phyloP scores from a whole-genome alignment of 2,329 filamentous ascomycete species.

The Colletotrichum endophyticum region DNA sequence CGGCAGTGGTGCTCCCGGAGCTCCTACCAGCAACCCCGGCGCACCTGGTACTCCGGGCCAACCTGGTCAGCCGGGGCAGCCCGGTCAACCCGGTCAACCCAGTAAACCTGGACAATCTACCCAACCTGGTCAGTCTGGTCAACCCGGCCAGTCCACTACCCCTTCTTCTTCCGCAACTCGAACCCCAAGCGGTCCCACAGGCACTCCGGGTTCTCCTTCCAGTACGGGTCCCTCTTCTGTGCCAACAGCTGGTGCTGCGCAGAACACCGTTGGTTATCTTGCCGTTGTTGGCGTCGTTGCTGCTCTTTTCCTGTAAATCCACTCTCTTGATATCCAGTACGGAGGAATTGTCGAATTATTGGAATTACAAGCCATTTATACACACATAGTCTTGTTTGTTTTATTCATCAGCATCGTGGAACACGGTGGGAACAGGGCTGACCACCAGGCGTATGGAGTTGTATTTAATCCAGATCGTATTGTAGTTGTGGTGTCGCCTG shows the following conservation, averaged over 20 bases:
- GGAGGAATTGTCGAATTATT: neutral
- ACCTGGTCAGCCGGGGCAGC: constrained; percentile 6
- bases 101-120: neutral
- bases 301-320: constrained; percentile 44
- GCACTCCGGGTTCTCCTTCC: constrained; percentile 4
- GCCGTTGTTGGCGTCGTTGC: constrained; percentile 43
- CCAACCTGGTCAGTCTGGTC: constrained; percentile 14
- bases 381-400: neutral
- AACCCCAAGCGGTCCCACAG: neutral
- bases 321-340: neutral
- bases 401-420: neutral
- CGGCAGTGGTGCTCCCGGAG: neutral
- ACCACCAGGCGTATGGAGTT: neutral
- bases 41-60: neutral
- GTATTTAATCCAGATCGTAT: neutral
- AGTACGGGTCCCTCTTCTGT: constrained; percentile 19
- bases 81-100: neutral
- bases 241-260: constrained; percentile 29
- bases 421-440: neutral
- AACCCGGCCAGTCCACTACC: neutral
- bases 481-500: neutral
- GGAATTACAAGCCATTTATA: neutral
- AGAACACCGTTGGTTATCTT: constrained; percentile 36
- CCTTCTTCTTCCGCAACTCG: neutral
- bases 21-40: neutral